Conservation (phyloP, 352 stramenopile genomes). For the Aphanomyces stellatus region DNA sequence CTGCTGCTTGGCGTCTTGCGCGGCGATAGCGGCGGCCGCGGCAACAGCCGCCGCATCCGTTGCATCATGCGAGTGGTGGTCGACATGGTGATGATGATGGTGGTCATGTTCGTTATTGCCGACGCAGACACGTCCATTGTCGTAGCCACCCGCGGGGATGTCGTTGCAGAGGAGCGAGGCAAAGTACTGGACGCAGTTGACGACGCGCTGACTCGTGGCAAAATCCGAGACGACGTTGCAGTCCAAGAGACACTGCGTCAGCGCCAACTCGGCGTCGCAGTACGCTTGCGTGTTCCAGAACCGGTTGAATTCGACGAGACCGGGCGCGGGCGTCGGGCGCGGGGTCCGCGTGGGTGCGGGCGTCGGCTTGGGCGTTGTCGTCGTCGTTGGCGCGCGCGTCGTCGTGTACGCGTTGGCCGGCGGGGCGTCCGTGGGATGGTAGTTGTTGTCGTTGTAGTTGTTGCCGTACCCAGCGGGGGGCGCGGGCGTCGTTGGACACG, state of each 20-base stretch:
- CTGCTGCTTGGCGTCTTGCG: not conserved
- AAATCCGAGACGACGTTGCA: conserved; percentile 14
- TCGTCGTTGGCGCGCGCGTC: not conserved
- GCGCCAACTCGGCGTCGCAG: conserved; percentile 11
- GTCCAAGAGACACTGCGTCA: conserved; percentile 10
- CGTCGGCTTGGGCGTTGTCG: not conserved
- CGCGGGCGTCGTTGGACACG: too few species aligned
- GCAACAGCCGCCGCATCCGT: too few species aligned
- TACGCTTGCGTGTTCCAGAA: conserved; percentile 11
- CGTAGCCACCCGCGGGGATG: not conserved
- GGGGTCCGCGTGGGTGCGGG: not conserved
- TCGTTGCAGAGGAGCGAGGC: not conserved
- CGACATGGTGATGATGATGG: too few species aligned
- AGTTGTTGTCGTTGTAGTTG: not conserved
- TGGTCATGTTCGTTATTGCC: too few species aligned
- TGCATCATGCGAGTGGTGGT: too few species aligned
- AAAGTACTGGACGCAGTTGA: conserved; percentile 4
- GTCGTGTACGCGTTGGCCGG: not conserved
- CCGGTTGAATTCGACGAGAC: conserved; percentile 1
- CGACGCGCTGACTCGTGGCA: not conserved
- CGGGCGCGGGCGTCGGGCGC: not conserved
- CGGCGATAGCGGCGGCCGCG: too few species aligned
- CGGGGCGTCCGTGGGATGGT: not conserved
- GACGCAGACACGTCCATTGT: not conserved
- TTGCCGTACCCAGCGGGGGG: too few species aligned